Evolutionary conservation across 2,329 filamentous ascomycete genomes (phyloP), one percentile per base, ranked within the genome.

Genomic region (Didymella exigua): DNA sequence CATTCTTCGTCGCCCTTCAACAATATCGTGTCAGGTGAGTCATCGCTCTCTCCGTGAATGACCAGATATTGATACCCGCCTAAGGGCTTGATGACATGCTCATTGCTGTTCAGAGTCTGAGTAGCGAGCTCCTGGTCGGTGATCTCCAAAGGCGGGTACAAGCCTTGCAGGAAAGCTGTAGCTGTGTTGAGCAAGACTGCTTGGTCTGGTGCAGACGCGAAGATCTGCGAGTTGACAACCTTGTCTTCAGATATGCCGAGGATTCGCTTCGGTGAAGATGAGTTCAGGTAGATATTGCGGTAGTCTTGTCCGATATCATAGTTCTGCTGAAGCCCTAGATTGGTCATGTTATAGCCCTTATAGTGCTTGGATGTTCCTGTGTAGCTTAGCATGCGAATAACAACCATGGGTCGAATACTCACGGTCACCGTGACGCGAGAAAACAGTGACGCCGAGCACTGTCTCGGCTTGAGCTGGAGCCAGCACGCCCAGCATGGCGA

Each of bases 141-240:
- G 4, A 66, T 31, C 24, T 54, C 65, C 36, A 71, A 63, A 2
- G 82, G 81, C 24, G 83, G 83, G 61, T 85, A 86, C 7, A 86
- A 69, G 6, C 81, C 83, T 66, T 85, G 82, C 70, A 85, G 75
- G 61, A 85, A 86, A 7, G 83, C 82, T 56, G 81, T 79, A 7
- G 82, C 81, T 3, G 81, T 84, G 3, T 78, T 80, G 27, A 77
- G 65, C 4, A 75, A 74, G 36, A 74, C 76, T 48, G 80, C 75
- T 29, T 80, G 74, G 18, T 80, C 75, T 16, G 76, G 72, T 3
- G 81, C 73, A 26, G 77, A 63, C 8, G 82, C 69, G 41, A 72
- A 73, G 4, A 83, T 58, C 53, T 84, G 74, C 14, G 75, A 67
- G 29, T 74, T 63, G 37, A 78, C 66, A 5, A 80, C 58, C 27